A percentile compares a stretch with the other conserved stretches of the same genome.
Evolutionary conservation across 2,329 filamentous ascomycete species (phyloP).

Genomic region (Claviceps capensis): DNA sequence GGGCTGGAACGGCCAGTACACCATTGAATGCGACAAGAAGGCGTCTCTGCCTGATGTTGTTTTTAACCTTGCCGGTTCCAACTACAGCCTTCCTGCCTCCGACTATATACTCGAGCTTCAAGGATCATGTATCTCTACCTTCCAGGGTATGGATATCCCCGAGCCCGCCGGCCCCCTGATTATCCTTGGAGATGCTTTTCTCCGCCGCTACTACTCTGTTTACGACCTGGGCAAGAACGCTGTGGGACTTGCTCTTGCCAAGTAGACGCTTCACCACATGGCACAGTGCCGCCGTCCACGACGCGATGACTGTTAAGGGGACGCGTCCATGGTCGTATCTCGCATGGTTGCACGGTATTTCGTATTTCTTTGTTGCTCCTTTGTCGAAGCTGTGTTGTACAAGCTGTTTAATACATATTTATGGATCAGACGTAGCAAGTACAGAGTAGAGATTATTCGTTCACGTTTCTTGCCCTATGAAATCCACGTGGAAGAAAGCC

Average conservation of each 20-base stretch:
- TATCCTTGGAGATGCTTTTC: slow-evolving; percentile 81
- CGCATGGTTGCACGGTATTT: neutral
- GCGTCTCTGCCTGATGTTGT: slow-evolving; percentile 76
- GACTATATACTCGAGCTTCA: slow-evolving; percentile 96
- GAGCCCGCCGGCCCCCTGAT: slow-evolving; percentile 81
- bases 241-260: slow-evolving; percentile 80
- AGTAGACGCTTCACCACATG: slow-evolving; percentile 17
- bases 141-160: slow-evolving; percentile 93
- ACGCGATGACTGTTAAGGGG: neutral
- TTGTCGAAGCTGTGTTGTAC: neutral
- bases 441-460: slow-evolving; percentile 11
- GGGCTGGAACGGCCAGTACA: slow-evolving; percentile 93
- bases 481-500: neutral
- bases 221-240: slow-evolving; percentile 86
- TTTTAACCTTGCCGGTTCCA: slow-evolving; percentile 79
- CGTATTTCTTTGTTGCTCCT: neutral
- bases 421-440: neutral
- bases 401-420: neutral
- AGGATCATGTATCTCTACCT: slow-evolving; percentile 90
- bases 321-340: neutral
- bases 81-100: slow-evolving; percentile 77
- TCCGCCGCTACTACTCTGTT: slow-evolving; percentile 84
- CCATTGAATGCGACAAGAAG: slow-evolving; percentile 76
- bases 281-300: neutral
- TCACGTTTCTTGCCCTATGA: neutral